Conservation (phyloP, 768 basidiomycete species). For the Mycena albidolilacea region DNA sequence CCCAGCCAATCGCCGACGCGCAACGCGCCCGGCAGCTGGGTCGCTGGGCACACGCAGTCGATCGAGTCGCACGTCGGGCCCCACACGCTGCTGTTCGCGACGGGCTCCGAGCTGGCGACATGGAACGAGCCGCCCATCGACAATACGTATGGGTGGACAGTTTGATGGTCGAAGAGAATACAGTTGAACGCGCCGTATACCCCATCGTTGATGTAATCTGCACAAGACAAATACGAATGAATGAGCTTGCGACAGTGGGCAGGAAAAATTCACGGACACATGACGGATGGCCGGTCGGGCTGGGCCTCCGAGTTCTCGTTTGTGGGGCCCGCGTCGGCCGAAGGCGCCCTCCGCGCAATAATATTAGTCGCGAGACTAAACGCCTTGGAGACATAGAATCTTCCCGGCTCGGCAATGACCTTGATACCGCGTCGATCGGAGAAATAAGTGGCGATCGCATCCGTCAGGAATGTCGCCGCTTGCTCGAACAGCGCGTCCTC, state of each 20-base stretch:
- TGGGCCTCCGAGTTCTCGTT: constrained; percentile 23
- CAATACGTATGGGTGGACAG: constrained; percentile 86
- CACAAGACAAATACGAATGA: constrained; percentile 24
- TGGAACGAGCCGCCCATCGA: constrained; percentile 80
- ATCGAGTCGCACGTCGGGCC: constrained; percentile 99
- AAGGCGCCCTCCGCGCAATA: constrained; percentile 86
- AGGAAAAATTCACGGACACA: constrained; percentile 80
- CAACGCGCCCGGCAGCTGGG: constrained; percentile 75
- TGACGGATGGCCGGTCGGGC: constrained; percentile 69
- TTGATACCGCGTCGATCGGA: constrained; percentile 78
- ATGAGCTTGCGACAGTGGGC: constrained; percentile 12
- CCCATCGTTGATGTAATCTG: constrained; percentile 99
- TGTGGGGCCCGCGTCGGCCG: constrained; percentile 48
- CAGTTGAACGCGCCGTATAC: constrained; percentile 98
- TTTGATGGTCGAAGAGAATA: constrained; percentile 97
- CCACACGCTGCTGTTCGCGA: constrained; percentile 84
- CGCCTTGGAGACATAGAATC: constrained; percentile 93
- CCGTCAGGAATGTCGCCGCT: constrained; percentile 78
- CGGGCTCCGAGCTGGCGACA: constrained; percentile 52
- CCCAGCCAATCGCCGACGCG: constrained; percentile 97
- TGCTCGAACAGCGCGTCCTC: constrained; percentile 89
- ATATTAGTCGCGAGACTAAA: constrained; percentile 95
- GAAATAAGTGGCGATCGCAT: constrained; percentile 85
- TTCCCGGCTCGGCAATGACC: constrained; percentile 95
- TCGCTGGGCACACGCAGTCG: constrained; percentile 85